Base-by-base conservation (phyloP, 176 grass and related monocot genomes). In the Cenchrus americanus region DNA sequence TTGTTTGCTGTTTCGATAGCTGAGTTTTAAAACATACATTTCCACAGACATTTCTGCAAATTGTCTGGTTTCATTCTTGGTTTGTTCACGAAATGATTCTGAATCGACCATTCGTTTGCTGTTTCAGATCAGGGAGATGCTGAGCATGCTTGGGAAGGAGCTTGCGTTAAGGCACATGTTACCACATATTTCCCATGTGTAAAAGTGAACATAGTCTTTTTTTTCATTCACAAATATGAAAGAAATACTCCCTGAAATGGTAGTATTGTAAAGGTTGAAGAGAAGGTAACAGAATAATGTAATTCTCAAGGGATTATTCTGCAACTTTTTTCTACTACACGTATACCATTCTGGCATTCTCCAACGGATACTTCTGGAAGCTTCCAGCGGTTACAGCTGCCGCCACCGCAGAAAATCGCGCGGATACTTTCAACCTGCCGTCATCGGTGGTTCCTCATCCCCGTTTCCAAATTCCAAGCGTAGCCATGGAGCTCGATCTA, bases 71-170 rank as follows among this genome's bases (percentile, higher is more conserved):
- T 73, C 8, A 1, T 54, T 66, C 62, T 14, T 54, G 43, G 27
- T 62, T 21, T 4, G 14, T 18, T 18, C 47, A 14, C 46, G 14
- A 46, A 78, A 54, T 44, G 18, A 61, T 72, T 32, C 37, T 62
- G 48, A 87, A 61, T 84, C 72, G 14, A 10, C 21, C 5, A n/a
- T 84, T n/a, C 2, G 18, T 57, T 49, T 80, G 18, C 50, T 8
- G 71, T 84, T 78, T 67, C 74, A 89, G 91, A 79, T 92, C 23
- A 70, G 62, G 76, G 91, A 92, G 76, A 73, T 69, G 62, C 17
- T 92, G 40, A 73, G 59, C 65, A 55, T 87, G 57, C 51, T 92
- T 23, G 82, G 75, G 41, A 70, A 80, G 13, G 84, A 89, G 70
- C 57, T 85, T 46, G 74, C 57, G 14, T 22, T 70, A 74, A 70